Percentiles rank a stretch among this genome's conserved stretches.
Evolutionary conservation across 2,329 filamentous ascomycete species (phyloP).

Genomic region (Bertia moriformis): DNA sequence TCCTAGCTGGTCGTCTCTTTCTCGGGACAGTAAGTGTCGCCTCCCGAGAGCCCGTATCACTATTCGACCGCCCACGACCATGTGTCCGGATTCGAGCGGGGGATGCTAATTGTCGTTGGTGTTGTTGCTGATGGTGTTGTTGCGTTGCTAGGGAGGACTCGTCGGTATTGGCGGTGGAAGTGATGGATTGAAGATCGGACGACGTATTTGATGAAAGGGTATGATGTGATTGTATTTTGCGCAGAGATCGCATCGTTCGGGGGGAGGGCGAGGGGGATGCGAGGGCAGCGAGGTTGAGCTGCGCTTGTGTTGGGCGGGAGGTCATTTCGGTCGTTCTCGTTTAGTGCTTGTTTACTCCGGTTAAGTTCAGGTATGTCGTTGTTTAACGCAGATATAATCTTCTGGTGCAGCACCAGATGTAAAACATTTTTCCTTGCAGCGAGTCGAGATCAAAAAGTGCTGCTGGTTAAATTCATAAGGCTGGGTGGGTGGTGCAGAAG

Average conservation of each 20-base stretch:
- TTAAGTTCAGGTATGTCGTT: no score
- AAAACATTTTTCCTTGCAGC: no score
- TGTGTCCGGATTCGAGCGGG: constrained; percentile 7
- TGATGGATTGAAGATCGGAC: background rate
- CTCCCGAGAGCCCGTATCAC: constrained; percentile 4
- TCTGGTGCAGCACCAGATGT: no score
- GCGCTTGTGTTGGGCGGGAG: background rate
- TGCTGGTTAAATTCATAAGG: no score
- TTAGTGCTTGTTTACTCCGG: constrained; percentile 17
- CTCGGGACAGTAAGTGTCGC: constrained; percentile 4
- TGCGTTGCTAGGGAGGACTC: no score
- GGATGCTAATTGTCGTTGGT: background rate
- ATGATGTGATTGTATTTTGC: constrained; percentile 1
- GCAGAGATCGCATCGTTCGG: background rate
- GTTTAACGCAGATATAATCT: no score
- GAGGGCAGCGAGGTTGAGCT: background rate
- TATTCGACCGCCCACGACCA: constrained; percentile 3
- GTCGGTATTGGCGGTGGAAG: background rate
- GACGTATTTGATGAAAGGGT: background rate
- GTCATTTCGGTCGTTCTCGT: no score
- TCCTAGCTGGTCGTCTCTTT: constrained; percentile 17
- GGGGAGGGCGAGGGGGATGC: background rate
- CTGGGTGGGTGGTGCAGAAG: no score
- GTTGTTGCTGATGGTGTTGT: no score
- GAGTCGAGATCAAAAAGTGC: no score